Base-by-base conservation (phyloP, 495 filamentous ascomycete species). In the Penicillium antarcticum region DNA sequence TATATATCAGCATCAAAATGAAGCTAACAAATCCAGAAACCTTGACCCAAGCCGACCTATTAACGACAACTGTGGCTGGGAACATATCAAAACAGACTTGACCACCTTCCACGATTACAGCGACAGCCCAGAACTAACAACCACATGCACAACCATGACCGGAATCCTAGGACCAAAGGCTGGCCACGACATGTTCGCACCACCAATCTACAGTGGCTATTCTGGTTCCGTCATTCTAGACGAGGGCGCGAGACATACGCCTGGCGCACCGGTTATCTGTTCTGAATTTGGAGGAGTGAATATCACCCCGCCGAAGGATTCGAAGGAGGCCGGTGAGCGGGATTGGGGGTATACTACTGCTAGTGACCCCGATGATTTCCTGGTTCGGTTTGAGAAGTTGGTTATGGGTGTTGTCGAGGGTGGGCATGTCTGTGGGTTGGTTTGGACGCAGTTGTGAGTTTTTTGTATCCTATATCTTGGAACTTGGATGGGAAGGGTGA, bases 51-150 rank as follows among this genome's bases (percentile, higher is more conserved):
- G 75, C 14, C 69, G 81, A 12, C 79, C 80, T 9, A 70, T 85
- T 43, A 85, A 84, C 49, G 81, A 85, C 65, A 85, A 85, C 61
- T 85, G 81, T 54, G 81, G 81, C 45, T 85, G 81, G 81, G 79
- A 85, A 39, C 80, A 83, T 48, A 77, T 83, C 3, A 44, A 67
- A 6, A 83, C 78, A 1, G 79, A 85, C 44, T 68, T 85, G 0
- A 80, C 76, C 35, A 83, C 81, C 10, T 85, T 78, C 66, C 81
- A 83, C 60, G 80, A 85, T 68, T 85, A 83, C 63, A 57, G 65
- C 11, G 80, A 85, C 56, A 74, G 68, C 1, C 39, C 65, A 3
- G 73, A 67, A 16, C 72, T 85, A 7, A 60, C 73, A 0, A 48
- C 69, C 31, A 75, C 75, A 2, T 82, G 79, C 60, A 60, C 71